Base-by-base conservation (phyloP, 2,329 filamentous ascomycete genomes). In the Calonectria multiphialidica region DNA sequence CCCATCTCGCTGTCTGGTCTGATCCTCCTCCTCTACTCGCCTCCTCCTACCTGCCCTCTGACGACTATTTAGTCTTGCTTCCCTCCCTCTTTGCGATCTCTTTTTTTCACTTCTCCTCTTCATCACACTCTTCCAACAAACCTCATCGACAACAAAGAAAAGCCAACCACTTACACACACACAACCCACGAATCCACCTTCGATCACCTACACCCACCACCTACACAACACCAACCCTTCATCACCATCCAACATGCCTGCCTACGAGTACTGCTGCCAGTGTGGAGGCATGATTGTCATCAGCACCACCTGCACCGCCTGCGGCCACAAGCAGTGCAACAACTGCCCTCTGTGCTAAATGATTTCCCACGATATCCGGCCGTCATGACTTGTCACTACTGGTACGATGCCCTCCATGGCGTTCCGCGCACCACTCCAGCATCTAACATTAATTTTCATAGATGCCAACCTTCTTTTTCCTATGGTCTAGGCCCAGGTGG, bases 201-300 rank as follows among this genome's bases (percentile, higher is more conserved):
- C 37, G 57, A 70, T 44, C 63, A 47, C 50, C 59, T 35, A 65
- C 37, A 71, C 40, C 55, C 44, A 28, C 49, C 72, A 71, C 30
- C n/a, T 23, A 57, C 12, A 30, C 63, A 68, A 50, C 66, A 75
- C 61, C 74, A 73, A 53, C 78, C 57, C 21, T 35, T 18, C 33
- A 53, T 45, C 35, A 55, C 21, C 53, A 62, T 45, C 57, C 57
- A 80, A 76, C 62, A 87, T 87, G 86, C 83, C 85, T 80, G 82
- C 84, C 77, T 87, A 85, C 76, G 86, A 87, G 77, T 88, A 88
- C 83, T 90, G 88, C 86, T 89, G 88, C 86, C 82, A 88, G 79
- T 90, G 88, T 83, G 86, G 86, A 77, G 82, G 85, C 82, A 87
- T 89, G 83, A 88, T 90, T 76, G 88, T 89, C 84, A 90, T 90